Base-by-base conservation (phyloP, 345 rosid species). In the Sisymbrium altissimum region DNA sequence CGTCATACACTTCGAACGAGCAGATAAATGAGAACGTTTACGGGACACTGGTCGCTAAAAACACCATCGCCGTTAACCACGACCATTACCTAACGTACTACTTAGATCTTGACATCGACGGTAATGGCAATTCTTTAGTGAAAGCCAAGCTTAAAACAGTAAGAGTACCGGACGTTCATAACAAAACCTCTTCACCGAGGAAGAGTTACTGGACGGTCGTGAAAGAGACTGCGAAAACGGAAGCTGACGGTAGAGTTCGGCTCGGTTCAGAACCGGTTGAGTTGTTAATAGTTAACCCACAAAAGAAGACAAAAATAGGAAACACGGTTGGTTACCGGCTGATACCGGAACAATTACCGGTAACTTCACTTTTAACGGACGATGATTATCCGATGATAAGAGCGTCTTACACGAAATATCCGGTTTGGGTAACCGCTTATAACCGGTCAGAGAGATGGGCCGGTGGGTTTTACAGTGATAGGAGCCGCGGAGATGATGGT, bases 381-480 rank as follows among this genome's bases (percentile, higher is more conserved):
- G 88, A 88, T 61, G 96, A 89, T 74, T 88, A 85, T 17, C 89
- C 92, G 4, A 87, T 86, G 67, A 86, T 86, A 7, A 83, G 96
- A 43, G 84, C 86, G 2, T 82, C 83, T 18, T 87, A 88, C 57
- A 83, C 86, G 0, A 82, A 83, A 17, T 86, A 84, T 55, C 93
- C 91, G 54, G 72, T 86, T 44, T 92, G 96, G 94, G 89, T 84
- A 19, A 89, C 96, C 3, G 89, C 91, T 21, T 85, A 89, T 78
- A 86, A 89, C 83, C 84, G 79, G 85, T 86, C 89, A 3, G 94
- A 92, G 83, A 84, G 86, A 73, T 92, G 97, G 97, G 88, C 90
- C 0, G 92, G 86, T 59, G 97, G 96, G 27, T 86, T 83, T 70
- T 89, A 83, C 7, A 75, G 86, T 6, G 94, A 89, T 63, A 55